Conservation (phyloP, 805 yeast genomes). For the Barnettozyma californica region DNA sequence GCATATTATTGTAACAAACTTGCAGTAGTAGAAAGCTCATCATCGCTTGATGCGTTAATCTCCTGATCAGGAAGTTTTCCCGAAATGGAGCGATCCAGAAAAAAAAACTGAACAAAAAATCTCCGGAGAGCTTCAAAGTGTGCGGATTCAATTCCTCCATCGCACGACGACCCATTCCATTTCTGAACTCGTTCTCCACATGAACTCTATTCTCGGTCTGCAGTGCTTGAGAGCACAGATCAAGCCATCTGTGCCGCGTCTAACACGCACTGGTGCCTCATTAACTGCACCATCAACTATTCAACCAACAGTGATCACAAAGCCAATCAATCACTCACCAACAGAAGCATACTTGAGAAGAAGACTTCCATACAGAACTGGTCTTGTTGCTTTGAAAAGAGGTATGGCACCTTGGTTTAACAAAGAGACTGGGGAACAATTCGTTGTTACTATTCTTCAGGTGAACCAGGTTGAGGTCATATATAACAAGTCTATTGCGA, state of each 20-base stretch:
- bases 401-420: conserved; percentile 90
- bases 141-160: not conserved
- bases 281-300: conserved; percentile 33
- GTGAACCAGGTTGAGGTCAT: conserved; percentile 85
- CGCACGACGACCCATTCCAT: not conserved
- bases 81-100: not conserved
- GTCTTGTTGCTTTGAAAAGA: conserved; percentile 74
- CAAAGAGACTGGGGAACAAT: conserved; percentile 55
- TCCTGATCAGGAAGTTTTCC: not conserved
- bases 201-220: conserved; percentile 9
- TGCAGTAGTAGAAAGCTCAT: not conserved
- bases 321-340: conserved; percentile 59
- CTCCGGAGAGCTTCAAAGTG: not conserved
- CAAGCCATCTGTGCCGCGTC: conserved; percentile 19
- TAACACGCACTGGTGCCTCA: conserved; percentile 30
- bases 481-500: conserved; percentile 59
- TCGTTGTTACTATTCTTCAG: conserved; percentile 84
- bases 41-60: not conserved
- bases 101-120: conserved; percentile 1
- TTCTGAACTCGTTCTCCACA: not conserved
- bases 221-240: conserved; percentile 13
- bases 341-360: conserved; percentile 67
- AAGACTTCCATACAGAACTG: conserved; percentile 72
- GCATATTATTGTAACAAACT: not conserved
- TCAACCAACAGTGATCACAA: conserved; percentile 29